Evolutionary conservation across 495 filamentous ascomycete genomes (phyloP), one percentile per base, ranked within the genome.

Genomic region (Penicillium tannophilum): DNA sequence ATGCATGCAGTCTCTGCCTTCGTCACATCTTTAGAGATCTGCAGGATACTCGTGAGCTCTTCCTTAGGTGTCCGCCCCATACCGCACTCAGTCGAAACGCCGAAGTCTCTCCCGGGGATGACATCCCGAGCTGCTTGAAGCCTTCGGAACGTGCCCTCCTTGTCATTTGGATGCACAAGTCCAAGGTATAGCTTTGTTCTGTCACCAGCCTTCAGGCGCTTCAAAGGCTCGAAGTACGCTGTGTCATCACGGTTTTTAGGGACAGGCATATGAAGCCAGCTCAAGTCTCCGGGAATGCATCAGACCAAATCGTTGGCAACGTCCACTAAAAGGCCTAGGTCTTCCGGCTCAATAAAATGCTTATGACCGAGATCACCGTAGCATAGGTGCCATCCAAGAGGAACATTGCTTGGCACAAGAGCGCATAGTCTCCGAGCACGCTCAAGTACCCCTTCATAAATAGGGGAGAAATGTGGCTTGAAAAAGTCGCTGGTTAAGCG

Each of bases 231-330:
- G 58, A 68, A 72, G 57, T 72, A 78, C 0, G 42, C 55, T 4
- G 44, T 55, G 55, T 76, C 71, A 57, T 65, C 58, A 4, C 69
- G 63, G 42, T 64, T 63, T 48, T 72, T 76, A 0, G 76, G 74
- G 5, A 81, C 78, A 19, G 77, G 76, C 58, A 79, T 60, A 56
- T 80, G 79, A 55, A 80, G 60, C 69, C 73, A 80, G 11, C 55
- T 26, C 12, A 65, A 66, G n/a, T 61, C 54, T 28, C 58, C 52
- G 16, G n/a, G 17, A 39, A 52, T 35, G n/a, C n/a, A 9, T 39
- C 10, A 7, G 17, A 14, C 33, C 30, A 52, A 16, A 19, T 52
- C 49, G 36, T 72, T 73, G 9, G 72, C 72, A 26, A 79, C 41
- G 23, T 70, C 54, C 4, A 76, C 71, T 23, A 66, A 19, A 8